These are phyloP conservation scores for Verticillium longisporum DNA, from an alignment of 2,329 filamentous ascomycete genomes.

Conservation along the genomic window DNA sequence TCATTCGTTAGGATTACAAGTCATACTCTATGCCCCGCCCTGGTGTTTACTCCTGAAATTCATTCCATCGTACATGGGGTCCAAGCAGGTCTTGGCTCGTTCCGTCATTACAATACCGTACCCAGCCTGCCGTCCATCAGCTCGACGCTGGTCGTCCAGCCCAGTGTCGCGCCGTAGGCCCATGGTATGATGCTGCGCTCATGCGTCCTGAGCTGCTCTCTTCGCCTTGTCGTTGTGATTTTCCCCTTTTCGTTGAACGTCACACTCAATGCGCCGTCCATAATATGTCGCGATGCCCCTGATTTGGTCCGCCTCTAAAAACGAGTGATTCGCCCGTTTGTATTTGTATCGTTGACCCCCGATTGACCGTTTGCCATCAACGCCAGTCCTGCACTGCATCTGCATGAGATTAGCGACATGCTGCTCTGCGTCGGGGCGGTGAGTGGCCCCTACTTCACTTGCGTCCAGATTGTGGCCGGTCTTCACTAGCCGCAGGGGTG, in stretches of 20 bases:
- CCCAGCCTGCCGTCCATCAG: neutral
- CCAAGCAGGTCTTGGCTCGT: neutral
- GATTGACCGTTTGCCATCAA: neutral
- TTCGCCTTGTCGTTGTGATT: neutral
- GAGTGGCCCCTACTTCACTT: neutral
- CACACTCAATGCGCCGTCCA: neutral
- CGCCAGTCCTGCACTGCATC: neutral
- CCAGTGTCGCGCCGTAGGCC: neutral
- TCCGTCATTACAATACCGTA: neutral
- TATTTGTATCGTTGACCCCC: neutral
- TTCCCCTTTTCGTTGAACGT: neutral
- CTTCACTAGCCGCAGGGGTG: conserved; percentile 29
- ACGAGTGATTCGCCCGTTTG: neutral
- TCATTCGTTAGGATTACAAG: neutral
- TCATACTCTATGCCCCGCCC: neutral
- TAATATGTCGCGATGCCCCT: neutral
- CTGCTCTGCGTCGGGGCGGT: neutral
- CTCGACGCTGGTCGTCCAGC: neutral
- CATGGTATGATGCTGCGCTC: neutral
- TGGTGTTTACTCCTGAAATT: neutral
- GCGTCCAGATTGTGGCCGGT: neutral
- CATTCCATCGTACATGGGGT: neutral
- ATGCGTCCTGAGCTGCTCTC: neutral
- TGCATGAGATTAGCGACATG: conserved; percentile 1
- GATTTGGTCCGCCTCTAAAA: neutral